phyloP scores from a whole-genome alignment of 225 moss, liverwort and hornwort species.

The Takakia lepidozioides region DNA sequence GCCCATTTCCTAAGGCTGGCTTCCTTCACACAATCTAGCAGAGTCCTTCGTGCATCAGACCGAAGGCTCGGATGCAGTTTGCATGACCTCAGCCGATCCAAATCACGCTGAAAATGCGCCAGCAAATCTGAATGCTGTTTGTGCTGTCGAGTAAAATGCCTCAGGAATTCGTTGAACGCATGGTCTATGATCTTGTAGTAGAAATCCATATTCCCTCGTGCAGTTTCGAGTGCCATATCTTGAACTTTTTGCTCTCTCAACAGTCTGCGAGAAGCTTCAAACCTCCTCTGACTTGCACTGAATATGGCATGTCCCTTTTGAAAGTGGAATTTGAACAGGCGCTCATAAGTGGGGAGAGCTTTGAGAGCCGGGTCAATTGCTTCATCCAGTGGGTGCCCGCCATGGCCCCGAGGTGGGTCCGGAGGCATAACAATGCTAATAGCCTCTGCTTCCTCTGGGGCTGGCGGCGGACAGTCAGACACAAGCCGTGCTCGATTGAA shows the following conservation, averaged over 20 bases:
- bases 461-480: constrained; percentile 65
- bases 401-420: constrained; percentile 49
- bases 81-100: constrained; percentile 73
- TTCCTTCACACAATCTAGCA: constrained; percentile 88
- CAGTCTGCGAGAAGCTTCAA: constrained; percentile 72
- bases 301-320: constrained; percentile 64
- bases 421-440: constrained; percentile 37
- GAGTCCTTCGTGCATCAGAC: constrained; percentile 53
- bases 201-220: constrained; percentile 80
- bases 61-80: constrained; percentile 75
- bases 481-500: constrained; percentile 82
- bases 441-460: constrained; percentile 55
- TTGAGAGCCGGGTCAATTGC: constrained; percentile 82
- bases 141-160: constrained; percentile 68
- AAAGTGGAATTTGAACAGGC: constrained; percentile 78
- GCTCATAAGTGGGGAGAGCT: constrained; percentile 82
- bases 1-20: constrained; percentile 78
- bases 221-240: constrained; percentile 87
- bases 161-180: constrained; percentile 69
- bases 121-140: constrained; percentile 89
- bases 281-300: constrained; percentile 64
- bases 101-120: constrained; percentile 72
- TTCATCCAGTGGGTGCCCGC: constrained; percentile 69
- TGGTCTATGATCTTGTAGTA: constrained; percentile 81
- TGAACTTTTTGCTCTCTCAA: constrained; percentile 89